Evolutionary conservation across 1,284 basidiomycete species (phyloP).

Genomic region (Phlebopus sp.): DNA sequence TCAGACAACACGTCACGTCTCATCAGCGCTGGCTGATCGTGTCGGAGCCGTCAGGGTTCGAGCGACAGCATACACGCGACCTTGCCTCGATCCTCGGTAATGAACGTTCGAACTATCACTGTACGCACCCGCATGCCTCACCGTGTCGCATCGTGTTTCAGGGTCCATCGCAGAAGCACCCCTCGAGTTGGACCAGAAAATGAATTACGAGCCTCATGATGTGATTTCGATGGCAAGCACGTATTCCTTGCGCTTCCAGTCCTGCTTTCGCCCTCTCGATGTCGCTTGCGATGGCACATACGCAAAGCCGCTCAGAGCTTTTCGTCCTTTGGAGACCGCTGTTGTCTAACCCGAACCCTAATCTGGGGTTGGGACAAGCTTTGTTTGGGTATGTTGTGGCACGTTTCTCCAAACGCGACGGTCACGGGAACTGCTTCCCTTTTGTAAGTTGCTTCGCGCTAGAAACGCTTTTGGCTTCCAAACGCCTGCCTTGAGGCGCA

Average conservation of each 20-base stretch:
- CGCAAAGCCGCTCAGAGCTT: background rate
- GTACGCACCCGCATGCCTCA: background rate
- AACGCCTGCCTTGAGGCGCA: constrained; percentile 30
- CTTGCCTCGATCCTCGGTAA: background rate
- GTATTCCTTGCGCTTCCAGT: constrained; percentile 18
- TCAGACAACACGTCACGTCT: no score
- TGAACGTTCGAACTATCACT: no score
- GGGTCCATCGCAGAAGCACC: constrained; percentile 2
- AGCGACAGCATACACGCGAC: no score
- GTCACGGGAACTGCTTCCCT: constrained; percentile 36
- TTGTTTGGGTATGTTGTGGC: constrained; percentile 16
- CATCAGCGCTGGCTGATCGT: background rate
- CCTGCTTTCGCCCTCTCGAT: constrained; percentile 10
- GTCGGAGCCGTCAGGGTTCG: background rate
- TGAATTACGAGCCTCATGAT: constrained; percentile 17
- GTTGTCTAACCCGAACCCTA: constrained; percentile 19
- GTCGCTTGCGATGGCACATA: background rate
- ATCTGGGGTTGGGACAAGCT: constrained; percentile 13
- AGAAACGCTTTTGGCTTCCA: constrained; percentile 16
- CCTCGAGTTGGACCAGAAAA: constrained; percentile 1
- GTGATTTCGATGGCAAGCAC: constrained; percentile 4
- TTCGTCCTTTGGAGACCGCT: background rate
- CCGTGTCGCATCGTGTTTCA: constrained; percentile 3
- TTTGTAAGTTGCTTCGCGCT: constrained; percentile 21
- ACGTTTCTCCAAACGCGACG: constrained; percentile 32